Conservation (phyloP, 2,329 filamentous ascomycete species). For the Cladosporium sp. region DNA sequence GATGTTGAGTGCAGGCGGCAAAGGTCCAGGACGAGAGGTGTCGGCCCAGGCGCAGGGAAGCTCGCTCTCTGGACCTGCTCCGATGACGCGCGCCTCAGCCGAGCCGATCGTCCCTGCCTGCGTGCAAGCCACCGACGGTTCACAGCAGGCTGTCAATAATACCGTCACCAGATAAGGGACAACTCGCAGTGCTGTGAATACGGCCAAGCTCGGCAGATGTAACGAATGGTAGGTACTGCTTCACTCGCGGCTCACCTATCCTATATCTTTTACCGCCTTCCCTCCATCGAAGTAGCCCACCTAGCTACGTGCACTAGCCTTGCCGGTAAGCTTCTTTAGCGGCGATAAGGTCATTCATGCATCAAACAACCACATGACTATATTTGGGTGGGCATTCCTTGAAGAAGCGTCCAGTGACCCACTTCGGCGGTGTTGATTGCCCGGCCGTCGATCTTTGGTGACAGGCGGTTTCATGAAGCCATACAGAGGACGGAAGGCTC, state of each 20-base stretch:
- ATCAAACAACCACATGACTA: too few relatives aligned
- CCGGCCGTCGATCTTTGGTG: too few relatives aligned
- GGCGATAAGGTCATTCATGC: not conserved
- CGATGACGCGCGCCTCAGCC: not conserved
- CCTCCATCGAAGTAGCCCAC: not conserved
- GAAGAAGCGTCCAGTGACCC: too few relatives aligned
- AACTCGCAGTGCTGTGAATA: not conserved
- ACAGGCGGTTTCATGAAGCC: too few relatives aligned
- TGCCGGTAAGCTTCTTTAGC: not conserved
- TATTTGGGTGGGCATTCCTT: too few relatives aligned
- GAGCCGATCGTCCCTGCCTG: not conserved
- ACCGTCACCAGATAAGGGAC: not conserved
- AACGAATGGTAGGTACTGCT: not conserved
- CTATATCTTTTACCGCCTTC: not conserved
- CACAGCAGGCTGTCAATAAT: not conserved
- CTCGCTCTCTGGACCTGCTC: not conserved
- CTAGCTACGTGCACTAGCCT: not conserved
- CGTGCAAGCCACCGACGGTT: not conserved
- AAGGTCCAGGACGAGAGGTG: not conserved
- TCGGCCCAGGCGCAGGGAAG: not conserved
- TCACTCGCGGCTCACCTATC: too few relatives aligned
- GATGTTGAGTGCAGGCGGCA: not conserved
- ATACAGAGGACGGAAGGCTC: too few relatives aligned
- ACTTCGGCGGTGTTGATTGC: too few relatives aligned
- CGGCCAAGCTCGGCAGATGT: not conserved